phyloP scores from a whole-genome alignment of 371 early-diverging fungal species.

The Neoconidiobolus thromboides region DNA sequence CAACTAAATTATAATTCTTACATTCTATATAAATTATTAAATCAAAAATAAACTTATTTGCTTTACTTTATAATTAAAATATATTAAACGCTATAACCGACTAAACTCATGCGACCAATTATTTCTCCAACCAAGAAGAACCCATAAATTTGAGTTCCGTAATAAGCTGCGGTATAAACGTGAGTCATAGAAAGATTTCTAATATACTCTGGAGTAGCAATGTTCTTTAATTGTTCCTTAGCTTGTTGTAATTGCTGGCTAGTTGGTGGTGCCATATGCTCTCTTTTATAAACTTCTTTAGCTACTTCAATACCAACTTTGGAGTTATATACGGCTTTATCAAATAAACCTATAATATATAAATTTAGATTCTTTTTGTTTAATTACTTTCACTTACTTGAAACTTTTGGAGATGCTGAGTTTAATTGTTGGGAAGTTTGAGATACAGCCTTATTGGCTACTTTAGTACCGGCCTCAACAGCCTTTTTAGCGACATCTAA shows the following conservation, averaged over 20 bases:
- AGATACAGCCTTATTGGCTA: no score
- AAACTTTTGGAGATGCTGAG: no score
- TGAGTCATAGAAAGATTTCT: not conserved
- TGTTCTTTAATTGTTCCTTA: constrained; percentile 3
- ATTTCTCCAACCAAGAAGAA: constrained; percentile 56
- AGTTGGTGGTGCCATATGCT: constrained; percentile 8
- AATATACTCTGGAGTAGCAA: constrained; percentile 8
- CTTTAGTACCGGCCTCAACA: no score
- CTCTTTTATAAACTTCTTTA: constrained; percentile 10
- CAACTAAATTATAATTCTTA: no score
- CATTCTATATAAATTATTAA: no score
- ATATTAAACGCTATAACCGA: constrained; percentile 36
- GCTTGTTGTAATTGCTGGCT: constrained; percentile 6
- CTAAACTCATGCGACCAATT: constrained; percentile 46
- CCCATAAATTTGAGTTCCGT: constrained; percentile 40
- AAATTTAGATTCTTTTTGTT: no score
- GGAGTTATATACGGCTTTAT: constrained; percentile 26
- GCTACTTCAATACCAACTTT: constrained; percentile 29
- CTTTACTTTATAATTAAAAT: not conserved
- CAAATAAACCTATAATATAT: constrained; percentile 12
- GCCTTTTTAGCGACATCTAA: no score
- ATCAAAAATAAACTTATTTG: no score
- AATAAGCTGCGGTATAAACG: constrained; percentile 20
- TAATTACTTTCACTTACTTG: no score
- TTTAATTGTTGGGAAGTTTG: no score